Evolutionary conservation across 2,329 filamentous ascomycete species (phyloP).

Genomic region (Tolypocladium ophioglossoides): DNA sequence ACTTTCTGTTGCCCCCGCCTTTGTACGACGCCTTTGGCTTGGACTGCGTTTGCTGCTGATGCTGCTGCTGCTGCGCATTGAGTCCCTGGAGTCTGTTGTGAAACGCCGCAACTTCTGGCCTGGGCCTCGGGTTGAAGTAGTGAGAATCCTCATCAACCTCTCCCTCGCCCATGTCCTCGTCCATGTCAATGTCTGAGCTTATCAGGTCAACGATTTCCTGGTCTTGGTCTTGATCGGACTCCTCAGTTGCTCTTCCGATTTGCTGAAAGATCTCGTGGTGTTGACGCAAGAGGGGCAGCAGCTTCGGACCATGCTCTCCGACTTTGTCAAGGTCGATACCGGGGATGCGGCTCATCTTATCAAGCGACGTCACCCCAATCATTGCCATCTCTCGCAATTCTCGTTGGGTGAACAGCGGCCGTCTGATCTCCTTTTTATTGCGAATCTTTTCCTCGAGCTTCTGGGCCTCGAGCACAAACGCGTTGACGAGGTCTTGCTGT

Average conservation of each 20-base stretch:
- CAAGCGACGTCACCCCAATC: slow-evolving; percentile 49
- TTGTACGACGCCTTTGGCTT: slow-evolving; percentile 14
- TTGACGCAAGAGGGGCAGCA: slow-evolving; percentile 47
- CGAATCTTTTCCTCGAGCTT: slow-evolving; percentile 49
- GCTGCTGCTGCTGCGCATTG: slow-evolving; percentile 11
- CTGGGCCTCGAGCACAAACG: slow-evolving; percentile 55
- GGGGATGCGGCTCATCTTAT: slow-evolving; percentile 52
- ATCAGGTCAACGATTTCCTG: slow-evolving; percentile 45
- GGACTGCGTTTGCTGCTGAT: slow-evolving; percentile 10
- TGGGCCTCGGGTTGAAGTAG: slow-evolving; percentile 29
- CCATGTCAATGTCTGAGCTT: slow-evolving; percentile 30
- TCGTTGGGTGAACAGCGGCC: slow-evolving; percentile 56
- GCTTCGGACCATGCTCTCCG: slow-evolving; percentile 45
- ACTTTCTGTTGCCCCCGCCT: slow-evolving; percentile 17
- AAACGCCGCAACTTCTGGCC: slow-evolving; percentile 22
- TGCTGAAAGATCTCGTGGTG: slow-evolving; percentile 36
- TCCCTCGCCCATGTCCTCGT: slow-evolving; percentile 25
- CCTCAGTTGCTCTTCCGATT: slow-evolving; percentile 29
- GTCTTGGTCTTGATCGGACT: slow-evolving; percentile 10
- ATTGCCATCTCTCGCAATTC: slow-evolving; percentile 66
- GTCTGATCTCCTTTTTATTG: slow-evolving; percentile 44
- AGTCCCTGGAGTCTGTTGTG: slow-evolving; percentile 20
- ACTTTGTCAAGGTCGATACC: slow-evolving; percentile 56
- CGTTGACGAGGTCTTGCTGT: slow-evolving; percentile 51
- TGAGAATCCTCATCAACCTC: slow-evolving; percentile 30